phyloP scores from a whole-genome alignment of 352 stramenopile genomes.

The Globisporangium splendens region DNA sequence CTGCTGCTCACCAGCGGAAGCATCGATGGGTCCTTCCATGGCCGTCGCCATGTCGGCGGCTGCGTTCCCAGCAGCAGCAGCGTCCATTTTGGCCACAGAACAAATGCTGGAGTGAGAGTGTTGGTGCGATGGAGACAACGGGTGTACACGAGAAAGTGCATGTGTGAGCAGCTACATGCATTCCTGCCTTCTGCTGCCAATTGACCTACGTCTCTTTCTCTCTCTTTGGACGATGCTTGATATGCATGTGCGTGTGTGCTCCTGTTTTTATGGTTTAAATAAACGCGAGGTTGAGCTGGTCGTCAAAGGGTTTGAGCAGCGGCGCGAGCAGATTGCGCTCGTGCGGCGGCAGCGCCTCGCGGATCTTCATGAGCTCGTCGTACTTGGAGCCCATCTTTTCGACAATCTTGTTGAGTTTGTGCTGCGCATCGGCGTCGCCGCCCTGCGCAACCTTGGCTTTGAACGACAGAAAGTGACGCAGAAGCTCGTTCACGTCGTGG shows the following conservation, averaged over 20 bases:
- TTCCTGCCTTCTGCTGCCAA: background rate
- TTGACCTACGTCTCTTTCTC: background rate
- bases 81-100: background rate
- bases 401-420: conserved; percentile 83
- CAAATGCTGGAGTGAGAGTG: background rate
- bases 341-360: conserved; percentile 71
- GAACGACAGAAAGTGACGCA: conserved; percentile 84
- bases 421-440: conserved; percentile 48
- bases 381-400: conserved; percentile 88
- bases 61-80: background rate
- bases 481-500: conserved; percentile 77
- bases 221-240: no score
- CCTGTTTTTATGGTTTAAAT: conserved; percentile 36
- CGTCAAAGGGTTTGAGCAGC: conserved; percentile 81
- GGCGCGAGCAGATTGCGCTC: conserved; percentile 81
- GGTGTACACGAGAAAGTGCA: conserved; percentile 2
- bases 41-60: conserved; percentile 1
- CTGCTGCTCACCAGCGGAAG: background rate
- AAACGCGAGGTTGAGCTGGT: conserved; percentile 87
- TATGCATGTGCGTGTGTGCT: background rate
- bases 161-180: background rate
- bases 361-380: conserved; percentile 80
- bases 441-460: conserved; percentile 63
- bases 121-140: no score
- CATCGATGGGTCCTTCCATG: conserved; percentile 8